Percentiles rank a stretch among this genome's conserved stretches.
Evolutionary conservation across 768 basidiomycete species (phyloP).

Genomic region (Mycena albidolilacea): DNA sequence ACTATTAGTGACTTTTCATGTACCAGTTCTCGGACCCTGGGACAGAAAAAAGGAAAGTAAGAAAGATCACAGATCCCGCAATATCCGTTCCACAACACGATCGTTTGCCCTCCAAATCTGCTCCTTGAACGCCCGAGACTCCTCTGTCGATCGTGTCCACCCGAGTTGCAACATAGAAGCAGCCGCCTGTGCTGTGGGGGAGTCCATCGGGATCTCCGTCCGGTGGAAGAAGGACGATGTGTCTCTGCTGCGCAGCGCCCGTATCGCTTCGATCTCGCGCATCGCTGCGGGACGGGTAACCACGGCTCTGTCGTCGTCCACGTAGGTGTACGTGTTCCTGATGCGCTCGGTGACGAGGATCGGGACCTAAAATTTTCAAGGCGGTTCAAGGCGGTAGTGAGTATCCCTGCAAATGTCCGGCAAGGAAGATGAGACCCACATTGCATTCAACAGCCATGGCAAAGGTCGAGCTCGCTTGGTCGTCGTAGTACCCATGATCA

Average conservation of each 20-base stretch:
- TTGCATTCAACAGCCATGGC: constrained; percentile 57
- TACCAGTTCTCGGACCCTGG: too few relatives aligned
- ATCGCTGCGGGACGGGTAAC: constrained; percentile 58
- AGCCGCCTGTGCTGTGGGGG: constrained; percentile 41
- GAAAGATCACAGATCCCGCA: constrained; percentile 44
- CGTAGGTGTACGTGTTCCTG: constrained; percentile 54
- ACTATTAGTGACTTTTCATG: too few relatives aligned
- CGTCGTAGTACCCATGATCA: constrained; percentile 47
- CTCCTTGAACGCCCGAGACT: constrained; percentile 47
- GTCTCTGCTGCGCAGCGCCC: constrained; percentile 53
- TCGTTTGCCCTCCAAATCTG: constrained; percentile 51
- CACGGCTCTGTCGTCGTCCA: constrained; percentile 52
- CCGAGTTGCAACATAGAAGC: constrained; percentile 49
- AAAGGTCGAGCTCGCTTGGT: constrained; percentile 59
- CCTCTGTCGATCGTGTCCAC: constrained; percentile 47
- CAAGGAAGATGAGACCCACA: constrained; percentile 42
- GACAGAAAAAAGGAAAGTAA: too few relatives aligned
- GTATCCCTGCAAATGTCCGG: neutral
- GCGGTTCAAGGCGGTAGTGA: neutral
- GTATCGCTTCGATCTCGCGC: constrained; percentile 55
- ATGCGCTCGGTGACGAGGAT: constrained; percentile 58
- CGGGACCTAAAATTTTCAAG: constrained; percentile 48
- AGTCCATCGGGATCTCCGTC: constrained; percentile 36
- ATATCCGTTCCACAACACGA: constrained; percentile 46
- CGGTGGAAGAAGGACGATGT: constrained; percentile 42